Evolutionary conservation across 345 rosid species (phyloP), one percentile per base, ranked within the genome.

Genomic region (Brassica juncea): DNA sequence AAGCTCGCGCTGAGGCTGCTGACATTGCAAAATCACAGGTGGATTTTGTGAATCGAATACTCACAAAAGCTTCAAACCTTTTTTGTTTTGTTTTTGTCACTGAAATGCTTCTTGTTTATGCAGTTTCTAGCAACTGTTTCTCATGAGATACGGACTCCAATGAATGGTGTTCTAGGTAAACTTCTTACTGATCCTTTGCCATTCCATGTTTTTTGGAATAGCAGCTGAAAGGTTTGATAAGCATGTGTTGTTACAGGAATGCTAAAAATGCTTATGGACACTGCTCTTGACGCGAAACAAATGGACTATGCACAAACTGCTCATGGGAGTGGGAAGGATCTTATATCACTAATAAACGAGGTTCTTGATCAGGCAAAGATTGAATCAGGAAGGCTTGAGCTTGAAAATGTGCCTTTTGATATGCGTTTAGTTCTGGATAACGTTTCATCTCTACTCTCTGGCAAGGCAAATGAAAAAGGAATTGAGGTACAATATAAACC

Each of bases 341-440:
- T 94, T 58, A 92, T 90, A 76, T 87, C 89, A 62, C 66, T 94
- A 58, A 92, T 94, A 82, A 91, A 90, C 16, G 97, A 87, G 71
- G 98, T 94, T 79, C 98, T 94, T 81, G 99, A 94, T 86, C 98
- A 91, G 78, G 98, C 98, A 30, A 94, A 94, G 92, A 94, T 94
- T 82, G 99, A 94, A 87, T 92, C 99, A 6, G 97, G 98, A 81
- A 88, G 88, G 88, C 93, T 94, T 15, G 99, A 94, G 76, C 87
- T 90, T 6, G 99, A 94, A 77, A 81, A 83, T 11, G 98, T 92
- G 31, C 90, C 99, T 66, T 94, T 94, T 71, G 94, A 94, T 85
- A 84, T 90, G 71, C 92, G 87, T 37, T 72, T 78, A 6, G 84
- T 88, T 76, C 93, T 94, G 12, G 99, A 94, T 81, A 90, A 86